phyloP scores from a whole-genome alignment of 495 filamentous ascomycete genomes.

The Podospora comata region DNA sequence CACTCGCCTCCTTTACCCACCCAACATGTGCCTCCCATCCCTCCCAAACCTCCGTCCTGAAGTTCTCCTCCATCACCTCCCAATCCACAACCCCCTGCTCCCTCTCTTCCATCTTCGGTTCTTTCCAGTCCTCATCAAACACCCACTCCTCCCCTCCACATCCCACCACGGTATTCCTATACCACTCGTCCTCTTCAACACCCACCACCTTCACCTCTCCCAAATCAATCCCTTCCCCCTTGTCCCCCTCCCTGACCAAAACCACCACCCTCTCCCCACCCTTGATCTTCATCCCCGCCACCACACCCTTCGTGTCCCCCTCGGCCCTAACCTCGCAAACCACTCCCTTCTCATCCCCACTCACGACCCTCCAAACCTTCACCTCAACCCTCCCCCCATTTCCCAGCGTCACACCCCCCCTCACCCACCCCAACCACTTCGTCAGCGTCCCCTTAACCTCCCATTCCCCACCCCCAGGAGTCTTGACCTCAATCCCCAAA shows the following conservation, averaged over 20 bases:
- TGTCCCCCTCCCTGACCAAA: not conserved
- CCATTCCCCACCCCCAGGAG: constrained; percentile 51
- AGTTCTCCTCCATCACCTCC: constrained; percentile 29
- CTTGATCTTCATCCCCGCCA: not conserved
- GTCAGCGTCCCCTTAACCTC: constrained; percentile 50
- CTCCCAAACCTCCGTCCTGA: constrained; percentile 17
- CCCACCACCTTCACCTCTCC: not conserved
- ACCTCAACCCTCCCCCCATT: constrained; percentile 51
- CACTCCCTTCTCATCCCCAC: constrained; percentile 26
- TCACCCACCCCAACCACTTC: constrained; percentile 46
- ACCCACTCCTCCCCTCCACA: constrained; percentile 13
- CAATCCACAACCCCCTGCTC: constrained; percentile 35
- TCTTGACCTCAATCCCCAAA: constrained; percentile 51
- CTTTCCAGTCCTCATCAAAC: constrained; percentile 29
- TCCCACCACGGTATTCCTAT: constrained; percentile 1
- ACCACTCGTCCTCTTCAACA: not conserved
- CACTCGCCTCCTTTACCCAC: not conserved
- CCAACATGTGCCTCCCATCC: constrained; percentile 16
- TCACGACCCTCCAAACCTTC: constrained; percentile 24
- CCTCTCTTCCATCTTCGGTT: constrained; percentile 29
- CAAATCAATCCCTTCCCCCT: not conserved
- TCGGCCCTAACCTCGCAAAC: constrained; percentile 34
- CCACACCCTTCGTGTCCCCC: constrained; percentile 42
- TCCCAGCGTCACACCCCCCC: constrained; percentile 55
- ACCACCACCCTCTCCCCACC: not conserved